These are phyloP conservation scores for Vitis hybrid DNA, from an alignment of 177 flowering plant genomes.

Conservation along the genomic window DNA sequence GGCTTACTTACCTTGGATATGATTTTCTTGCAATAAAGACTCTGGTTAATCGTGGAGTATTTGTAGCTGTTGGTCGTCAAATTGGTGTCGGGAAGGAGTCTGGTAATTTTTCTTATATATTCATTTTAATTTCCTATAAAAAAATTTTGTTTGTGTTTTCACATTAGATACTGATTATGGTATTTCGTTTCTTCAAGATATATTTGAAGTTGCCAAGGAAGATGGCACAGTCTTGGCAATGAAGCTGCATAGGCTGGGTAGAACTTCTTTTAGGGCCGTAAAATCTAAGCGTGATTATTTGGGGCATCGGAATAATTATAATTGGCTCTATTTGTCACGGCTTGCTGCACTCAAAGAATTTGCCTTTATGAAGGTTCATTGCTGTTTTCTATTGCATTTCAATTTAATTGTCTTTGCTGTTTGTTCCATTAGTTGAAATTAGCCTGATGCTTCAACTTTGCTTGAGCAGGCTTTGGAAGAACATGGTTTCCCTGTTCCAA, in stretches of 20 bases:
- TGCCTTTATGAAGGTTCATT: constrained; percentile 92
- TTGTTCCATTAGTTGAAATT: background rate
- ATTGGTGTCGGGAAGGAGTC: constrained; percentile 96
- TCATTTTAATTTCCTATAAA: background rate
- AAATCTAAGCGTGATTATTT: constrained; percentile 95
- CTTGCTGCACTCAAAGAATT: constrained; percentile 95
- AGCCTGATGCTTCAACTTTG: background rate
- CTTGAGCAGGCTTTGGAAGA: constrained; percentile 72
- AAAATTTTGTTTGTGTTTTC: background rate
- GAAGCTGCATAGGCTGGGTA: constrained; percentile 93
- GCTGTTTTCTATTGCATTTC: background rate
- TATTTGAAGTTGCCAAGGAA: constrained; percentile 90
- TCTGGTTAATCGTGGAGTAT: constrained; percentile 85
- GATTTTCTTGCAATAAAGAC: constrained; percentile 95
- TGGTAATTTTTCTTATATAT: constrained; percentile 38
- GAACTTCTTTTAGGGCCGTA: constrained; percentile 91
- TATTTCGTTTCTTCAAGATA: constrained; percentile 44
- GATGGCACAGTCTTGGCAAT: constrained; percentile 88
- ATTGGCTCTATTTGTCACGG: constrained; percentile 90
- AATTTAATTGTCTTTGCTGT: background rate
- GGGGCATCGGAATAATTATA: constrained; percentile 81
- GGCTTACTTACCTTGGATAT: constrained; percentile 92
- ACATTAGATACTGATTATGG: background rate
- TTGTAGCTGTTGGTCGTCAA: constrained; percentile 79
- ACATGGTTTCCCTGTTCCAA: constrained; percentile 91